phyloP scores from a whole-genome alignment of 1,139 yeast species.

The Zhuliangozyma blackwelliae region DNA sequence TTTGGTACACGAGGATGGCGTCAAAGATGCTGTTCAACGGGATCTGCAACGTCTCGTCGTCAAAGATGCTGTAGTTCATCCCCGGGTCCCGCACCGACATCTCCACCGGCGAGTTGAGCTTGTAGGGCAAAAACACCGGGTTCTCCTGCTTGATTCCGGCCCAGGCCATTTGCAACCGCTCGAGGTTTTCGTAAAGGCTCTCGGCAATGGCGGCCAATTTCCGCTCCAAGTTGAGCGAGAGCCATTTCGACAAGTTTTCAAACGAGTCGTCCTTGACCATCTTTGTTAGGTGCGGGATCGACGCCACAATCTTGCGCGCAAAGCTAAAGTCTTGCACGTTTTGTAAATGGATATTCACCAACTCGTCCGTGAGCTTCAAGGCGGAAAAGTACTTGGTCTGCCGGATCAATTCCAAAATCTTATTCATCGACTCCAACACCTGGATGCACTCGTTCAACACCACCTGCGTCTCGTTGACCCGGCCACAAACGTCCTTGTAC shows the following conservation, averaged over 20 bases:
- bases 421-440: conserved; percentile 81
- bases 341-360: conserved; percentile 61
- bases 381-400: conserved; percentile 82
- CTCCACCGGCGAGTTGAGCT: conserved; percentile 85
- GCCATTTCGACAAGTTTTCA: conserved; percentile 67
- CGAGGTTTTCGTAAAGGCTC: conserved; percentile 51
- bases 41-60: conserved; percentile 43
- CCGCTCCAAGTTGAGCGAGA: conserved; percentile 59
- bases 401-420: conserved; percentile 75
- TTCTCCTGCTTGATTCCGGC: conserved; percentile 30
- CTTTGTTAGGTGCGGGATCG: conserved; percentile 73
- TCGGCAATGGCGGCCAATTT: conserved; percentile 60
- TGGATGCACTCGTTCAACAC: conserved; percentile 69
- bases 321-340: conserved; percentile 74
- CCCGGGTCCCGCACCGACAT: conserved; percentile 60
- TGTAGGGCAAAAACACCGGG: conserved; percentile 49
- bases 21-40: conserved; percentile 74
- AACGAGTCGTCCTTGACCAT: conserved; percentile 79
- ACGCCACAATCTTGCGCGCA: conserved; percentile 63
- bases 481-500: conserved; percentile 53
- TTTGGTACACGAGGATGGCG: conserved; percentile 75
- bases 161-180: conserved; percentile 59
- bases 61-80: conserved; percentile 41
- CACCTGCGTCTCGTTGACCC: conserved; percentile 59
- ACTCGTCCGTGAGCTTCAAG: conserved; percentile 73